Conservation (phyloP, 139 green algal species). For the Auxenochlorella protothecoides region DNA sequence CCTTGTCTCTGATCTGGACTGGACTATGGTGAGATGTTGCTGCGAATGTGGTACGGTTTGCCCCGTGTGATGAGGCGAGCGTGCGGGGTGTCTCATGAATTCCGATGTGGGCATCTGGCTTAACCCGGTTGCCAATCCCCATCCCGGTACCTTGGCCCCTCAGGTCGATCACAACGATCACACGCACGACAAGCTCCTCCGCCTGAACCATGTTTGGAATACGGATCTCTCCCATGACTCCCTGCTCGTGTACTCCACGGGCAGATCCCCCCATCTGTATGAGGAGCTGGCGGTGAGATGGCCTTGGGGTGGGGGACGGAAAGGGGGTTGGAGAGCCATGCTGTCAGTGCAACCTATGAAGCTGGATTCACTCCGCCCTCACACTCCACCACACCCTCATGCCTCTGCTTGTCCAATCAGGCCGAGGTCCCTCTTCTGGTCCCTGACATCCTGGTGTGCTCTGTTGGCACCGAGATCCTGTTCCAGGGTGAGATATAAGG, state of each 20-base stretch:
- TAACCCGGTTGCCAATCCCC: no score
- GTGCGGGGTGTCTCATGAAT: no score
- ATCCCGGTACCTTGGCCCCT: not conserved
- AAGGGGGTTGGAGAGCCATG: no score
- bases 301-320: not conserved
- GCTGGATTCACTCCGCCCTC: not conserved
- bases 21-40: constrained; percentile 66
- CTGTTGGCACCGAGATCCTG: constrained; percentile 85
- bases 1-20: constrained; percentile 80
- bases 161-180: constrained; percentile 74
- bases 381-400: not conserved
- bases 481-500: constrained; percentile 22
- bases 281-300: constrained; percentile 45
- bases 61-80: no score
- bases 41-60: no score
- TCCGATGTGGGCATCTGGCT: no score
- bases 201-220: constrained; percentile 71
- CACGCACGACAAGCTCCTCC: constrained; percentile 42
- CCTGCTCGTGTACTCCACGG: constrained; percentile 87
- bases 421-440: constrained; percentile 61
- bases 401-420: constrained; percentile 20
- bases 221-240: constrained; percentile 51
- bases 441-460: constrained; percentile 81
- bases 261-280: constrained; percentile 70
- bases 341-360: no score